phyloP scores from a whole-genome alignment of 2,329 filamentous ascomycete species.

The Aurifilum marmelostoma region DNA sequence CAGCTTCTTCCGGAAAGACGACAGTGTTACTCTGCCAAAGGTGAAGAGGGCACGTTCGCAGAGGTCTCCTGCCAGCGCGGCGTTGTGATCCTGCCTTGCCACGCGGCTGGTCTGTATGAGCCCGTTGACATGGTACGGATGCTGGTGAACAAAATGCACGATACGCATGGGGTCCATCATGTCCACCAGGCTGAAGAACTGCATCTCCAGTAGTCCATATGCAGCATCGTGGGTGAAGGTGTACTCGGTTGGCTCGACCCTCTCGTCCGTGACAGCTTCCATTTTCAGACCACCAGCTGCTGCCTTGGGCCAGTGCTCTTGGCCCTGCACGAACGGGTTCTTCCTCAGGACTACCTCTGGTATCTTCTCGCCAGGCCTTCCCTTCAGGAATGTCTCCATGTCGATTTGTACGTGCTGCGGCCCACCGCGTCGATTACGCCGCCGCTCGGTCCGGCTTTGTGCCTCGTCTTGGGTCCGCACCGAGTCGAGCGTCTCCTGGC shows the following conservation, averaged over 20 bases:
- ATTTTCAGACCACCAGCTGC: constrained; percentile 83
- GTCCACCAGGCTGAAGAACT: constrained; percentile 81
- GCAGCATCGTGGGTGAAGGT: constrained; percentile 72
- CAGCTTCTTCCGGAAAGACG: constrained; percentile 76
- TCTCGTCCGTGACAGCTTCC: constrained; percentile 55
- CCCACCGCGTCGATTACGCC: constrained; percentile 43
- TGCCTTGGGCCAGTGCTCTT: constrained; percentile 82
- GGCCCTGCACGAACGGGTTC: constrained; percentile 85
- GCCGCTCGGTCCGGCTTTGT: constrained; percentile 42
- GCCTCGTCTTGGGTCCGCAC: constrained; percentile 54
- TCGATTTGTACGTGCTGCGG: constrained; percentile 45
- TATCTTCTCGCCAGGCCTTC: constrained; percentile 64
- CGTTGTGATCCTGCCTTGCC: constrained; percentile 88
- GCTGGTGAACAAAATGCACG: constrained; percentile 71
- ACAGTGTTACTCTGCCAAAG: constrained; percentile 86
- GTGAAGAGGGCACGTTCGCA: constrained; percentile 90
- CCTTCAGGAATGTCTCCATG: constrained; percentile 57
- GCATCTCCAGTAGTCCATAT: constrained; percentile 75
- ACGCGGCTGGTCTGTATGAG: constrained; percentile 93
- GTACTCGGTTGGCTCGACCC: constrained; percentile 69
- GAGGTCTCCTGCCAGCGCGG: constrained; percentile 82
- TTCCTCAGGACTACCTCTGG: constrained; percentile 72
- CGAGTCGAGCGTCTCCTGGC: constrained; percentile 59
- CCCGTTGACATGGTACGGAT: constrained; percentile 90
- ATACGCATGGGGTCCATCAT: constrained; percentile 82